These are phyloP conservation scores for Cladosporium sp. DNA, from an alignment of 2,329 filamentous ascomycete genomes.

Conservation along the genomic window DNA sequence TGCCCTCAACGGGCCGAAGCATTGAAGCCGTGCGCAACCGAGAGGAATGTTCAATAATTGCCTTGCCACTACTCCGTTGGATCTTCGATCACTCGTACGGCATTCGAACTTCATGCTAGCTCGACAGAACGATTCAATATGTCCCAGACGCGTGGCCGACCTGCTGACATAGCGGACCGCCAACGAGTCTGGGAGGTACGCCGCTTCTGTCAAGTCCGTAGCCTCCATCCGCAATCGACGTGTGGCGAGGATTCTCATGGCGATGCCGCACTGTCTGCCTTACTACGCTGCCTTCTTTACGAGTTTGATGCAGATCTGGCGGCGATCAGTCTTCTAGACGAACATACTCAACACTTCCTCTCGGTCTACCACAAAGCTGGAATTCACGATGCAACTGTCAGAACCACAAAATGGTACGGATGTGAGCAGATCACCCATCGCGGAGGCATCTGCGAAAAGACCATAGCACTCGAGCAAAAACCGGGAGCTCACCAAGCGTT, in stretches of 20 bases:
- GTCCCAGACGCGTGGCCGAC: background rate
- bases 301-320: slow-evolving; percentile 13
- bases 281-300: slow-evolving; percentile 12
- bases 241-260: background rate
- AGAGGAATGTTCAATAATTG: background rate
- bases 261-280: slow-evolving; percentile 7
- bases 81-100: background rate
- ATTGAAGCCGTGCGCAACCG: background rate
- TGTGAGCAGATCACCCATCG: slow-evolving; percentile 8
- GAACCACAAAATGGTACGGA: slow-evolving; percentile 12
- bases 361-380: background rate
- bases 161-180: slow-evolving; percentile 6
- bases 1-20: background rate
- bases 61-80: background rate
- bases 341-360: slow-evolving; percentile 13
- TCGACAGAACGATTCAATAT: background rate
- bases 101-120: background rate
- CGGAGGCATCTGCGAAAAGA: slow-evolving; percentile 13
- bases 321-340: slow-evolving; percentile 12
- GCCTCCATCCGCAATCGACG: background rate
- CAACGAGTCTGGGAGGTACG: slow-evolving; percentile 11
- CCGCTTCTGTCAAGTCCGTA: slow-evolving; percentile 3
- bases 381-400: background rate
- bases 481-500: background rate
- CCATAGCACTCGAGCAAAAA: background rate